Percentiles rank a stretch among this genome's conserved stretches.
These are phyloP conservation scores for Athelia sp. DNA, from an alignment of 1,284 basidiomycete species.

Conservation along the genomic window DNA sequence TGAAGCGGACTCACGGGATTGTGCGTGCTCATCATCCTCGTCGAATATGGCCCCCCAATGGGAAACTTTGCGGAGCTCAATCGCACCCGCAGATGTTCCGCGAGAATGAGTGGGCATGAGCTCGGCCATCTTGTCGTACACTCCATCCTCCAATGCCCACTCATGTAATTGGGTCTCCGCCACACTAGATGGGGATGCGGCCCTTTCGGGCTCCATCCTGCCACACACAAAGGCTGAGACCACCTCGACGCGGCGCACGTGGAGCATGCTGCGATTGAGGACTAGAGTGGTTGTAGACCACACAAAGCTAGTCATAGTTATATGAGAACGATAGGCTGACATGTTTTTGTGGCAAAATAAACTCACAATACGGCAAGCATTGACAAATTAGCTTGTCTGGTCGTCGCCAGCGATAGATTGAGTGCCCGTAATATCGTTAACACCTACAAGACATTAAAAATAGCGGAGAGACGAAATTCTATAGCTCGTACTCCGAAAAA, in stretches of 20 bases:
- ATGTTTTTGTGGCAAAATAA: too few species aligned
- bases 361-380: not conserved
- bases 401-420: not conserved
- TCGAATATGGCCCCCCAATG: too few species aligned
- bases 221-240: not conserved
- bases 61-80: too few species aligned
- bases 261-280: conserved; percentile 12
- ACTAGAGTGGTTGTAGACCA: conserved; percentile 12
- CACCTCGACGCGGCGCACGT: conserved; percentile 10
- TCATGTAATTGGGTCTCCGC: not conserved
- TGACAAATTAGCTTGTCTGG: not conserved
- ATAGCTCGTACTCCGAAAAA: not conserved
- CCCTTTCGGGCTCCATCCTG: too few species aligned
- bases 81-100: too few species aligned
- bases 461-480: not conserved
- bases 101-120: too few species aligned
- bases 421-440: not conserved
- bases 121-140: not conserved
- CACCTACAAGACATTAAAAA: not conserved
- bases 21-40: too few species aligned
- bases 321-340: not conserved
- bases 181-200: not conserved
- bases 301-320: conserved; percentile 1
- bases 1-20: too few species aligned
- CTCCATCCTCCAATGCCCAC: not conserved